Conservation (phyloP, 1,284 basidiomycete species). For the Leccinum pachyderme region DNA sequence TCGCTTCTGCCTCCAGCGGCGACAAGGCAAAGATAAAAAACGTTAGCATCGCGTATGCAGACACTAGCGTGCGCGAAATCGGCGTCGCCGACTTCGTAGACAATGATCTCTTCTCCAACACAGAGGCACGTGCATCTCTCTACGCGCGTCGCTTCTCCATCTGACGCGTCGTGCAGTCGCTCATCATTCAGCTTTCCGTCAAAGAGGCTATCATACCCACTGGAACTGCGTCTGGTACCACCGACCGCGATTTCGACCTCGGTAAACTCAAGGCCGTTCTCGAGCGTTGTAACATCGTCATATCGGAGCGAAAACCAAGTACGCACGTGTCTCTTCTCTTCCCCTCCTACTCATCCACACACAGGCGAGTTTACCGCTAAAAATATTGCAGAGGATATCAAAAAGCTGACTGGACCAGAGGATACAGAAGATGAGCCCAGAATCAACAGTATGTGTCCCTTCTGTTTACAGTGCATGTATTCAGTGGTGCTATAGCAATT, state of each 20-base stretch:
- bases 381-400: conserved; percentile 84
- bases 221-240: conserved; percentile 64
- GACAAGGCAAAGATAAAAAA: conserved; percentile 57
- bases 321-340: conserved; percentile 24
- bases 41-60: conserved; percentile 75
- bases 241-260: conserved; percentile 83
- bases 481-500: conserved; percentile 15
- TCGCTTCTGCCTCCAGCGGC: conserved; percentile 55
- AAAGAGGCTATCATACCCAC: conserved; percentile 86
- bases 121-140: conserved; percentile 60
- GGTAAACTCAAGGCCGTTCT: conserved; percentile 82
- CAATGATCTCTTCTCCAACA: conserved; percentile 95
- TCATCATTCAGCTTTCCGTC: conserved; percentile 94
- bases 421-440: conserved; percentile 22
- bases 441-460: conserved; percentile 9
- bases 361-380: conserved; percentile 83
- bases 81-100: conserved; percentile 89
- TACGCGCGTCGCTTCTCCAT: not conserved
- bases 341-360: not conserved
- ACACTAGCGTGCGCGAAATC: conserved; percentile 70
- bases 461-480: conserved; percentile 13
- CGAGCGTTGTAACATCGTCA: conserved; percentile 88
- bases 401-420: conserved; percentile 52
- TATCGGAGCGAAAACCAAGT: conserved; percentile 88
- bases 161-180: conserved; percentile 55